Base-by-base conservation (phyloP, 2,329 filamentous ascomycete species). In the Exophiala viscosa region DNA sequence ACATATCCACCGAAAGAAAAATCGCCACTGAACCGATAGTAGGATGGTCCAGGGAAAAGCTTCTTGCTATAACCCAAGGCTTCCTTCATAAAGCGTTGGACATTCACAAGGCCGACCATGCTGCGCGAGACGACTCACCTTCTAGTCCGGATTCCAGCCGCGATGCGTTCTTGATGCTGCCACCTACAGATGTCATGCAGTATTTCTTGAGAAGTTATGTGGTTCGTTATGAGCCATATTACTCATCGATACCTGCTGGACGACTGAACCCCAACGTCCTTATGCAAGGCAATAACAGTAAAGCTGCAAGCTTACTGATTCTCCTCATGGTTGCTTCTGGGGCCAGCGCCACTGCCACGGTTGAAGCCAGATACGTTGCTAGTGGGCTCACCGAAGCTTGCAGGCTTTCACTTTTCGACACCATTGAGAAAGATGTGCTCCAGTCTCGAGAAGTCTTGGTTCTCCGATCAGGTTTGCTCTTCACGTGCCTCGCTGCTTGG, bases 251-350 rank as follows among this genome's bases (percentile, higher is more conserved):
- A 3, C 74, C 79, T 1, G 75, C 78, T 2, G 81, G 82, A 3
- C 74, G 76, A 13, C 71, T 87, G 17, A 84, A 88, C 60, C 78
- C 83, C 6, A 87, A 87, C 58, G 81, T 84, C 64, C 76, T 87
- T 68, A 77, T 88, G 65, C 75, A 81, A 50, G 75, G 71, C 47
- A 74, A 73, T 59, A 83, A 84, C 62, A 84, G 84, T 61, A 80
- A 83, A 59, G 81, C 83, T 1, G 82, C 84, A 0, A 85, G 82
- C 34, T 68, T 88, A 28, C 71, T 88, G 10, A 77, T 88, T 1
- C 72, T 88, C 17, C 77, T 88, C 65, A 87, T 88, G 84, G 85
- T 88, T 50, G 84, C 85, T 1, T 83, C 86, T 61, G 85, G 85
- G 13, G 84, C 85, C 8, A 81, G 83, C 51, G 77, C 79, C n/a